Percentiles rank a stretch among this genome's conserved stretches.
Conservation (phyloP, 345 rosid species). For the Aquilaria sinensis region DNA sequence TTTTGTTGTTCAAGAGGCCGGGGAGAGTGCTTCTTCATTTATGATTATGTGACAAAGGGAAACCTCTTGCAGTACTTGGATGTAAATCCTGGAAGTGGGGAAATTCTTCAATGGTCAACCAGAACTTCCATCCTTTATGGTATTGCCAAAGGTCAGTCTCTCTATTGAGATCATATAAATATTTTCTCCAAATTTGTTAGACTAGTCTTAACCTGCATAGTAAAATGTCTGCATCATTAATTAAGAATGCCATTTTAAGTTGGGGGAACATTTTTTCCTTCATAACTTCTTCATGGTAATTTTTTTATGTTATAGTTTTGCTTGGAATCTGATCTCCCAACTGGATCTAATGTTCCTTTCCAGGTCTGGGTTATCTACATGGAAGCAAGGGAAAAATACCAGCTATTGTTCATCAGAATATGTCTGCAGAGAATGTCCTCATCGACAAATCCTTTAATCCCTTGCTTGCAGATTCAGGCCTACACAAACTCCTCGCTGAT, state of each 20-base stretch:
- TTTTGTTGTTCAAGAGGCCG: constrained; percentile 94
- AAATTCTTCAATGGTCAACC: constrained; percentile 80
- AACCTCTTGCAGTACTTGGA: constrained; percentile 79
- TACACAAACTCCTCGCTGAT: constrained; percentile 84
- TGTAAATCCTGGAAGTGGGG: constrained; percentile 40
- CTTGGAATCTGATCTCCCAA: background rate
- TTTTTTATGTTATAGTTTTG: background rate
- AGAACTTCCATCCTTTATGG: constrained; percentile 76
- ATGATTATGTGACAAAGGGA: constrained; percentile 81
- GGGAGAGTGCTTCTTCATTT: constrained; percentile 86
- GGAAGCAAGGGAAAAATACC: constrained; percentile 56
- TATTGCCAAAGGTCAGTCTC: constrained; percentile 69
- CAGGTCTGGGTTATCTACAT: constrained; percentile 79
- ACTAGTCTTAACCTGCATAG: background rate
- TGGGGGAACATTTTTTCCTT: background rate
- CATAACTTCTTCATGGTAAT: background rate
- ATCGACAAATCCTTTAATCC: constrained; percentile 67
- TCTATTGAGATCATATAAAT: background rate
- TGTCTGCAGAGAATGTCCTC: constrained; percentile 80
- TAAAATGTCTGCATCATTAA: background rate
- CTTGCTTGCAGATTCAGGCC: constrained; percentile 69
- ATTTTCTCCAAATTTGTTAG: background rate
- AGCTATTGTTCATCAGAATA: constrained; percentile 68
- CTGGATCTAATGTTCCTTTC: constrained; percentile 10
- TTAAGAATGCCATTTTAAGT: no score